phyloP scores from a whole-genome alignment of 257 asterid genomes.

The Verbena officinalis region DNA sequence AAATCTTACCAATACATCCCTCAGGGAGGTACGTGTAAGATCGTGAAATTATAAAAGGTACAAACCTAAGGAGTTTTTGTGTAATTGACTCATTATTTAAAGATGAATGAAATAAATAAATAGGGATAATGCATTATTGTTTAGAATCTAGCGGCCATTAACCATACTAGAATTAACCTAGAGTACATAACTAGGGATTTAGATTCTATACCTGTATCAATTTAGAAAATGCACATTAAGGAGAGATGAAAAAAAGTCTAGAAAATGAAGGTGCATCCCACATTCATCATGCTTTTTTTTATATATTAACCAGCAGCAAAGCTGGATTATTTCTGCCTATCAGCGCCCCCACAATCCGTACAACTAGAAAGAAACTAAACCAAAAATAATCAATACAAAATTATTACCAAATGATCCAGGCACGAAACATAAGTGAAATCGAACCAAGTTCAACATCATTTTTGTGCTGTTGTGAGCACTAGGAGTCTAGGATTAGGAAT shows the following conservation, averaged over 20 bases:
- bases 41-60: too few species aligned
- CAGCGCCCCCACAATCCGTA: background rate
- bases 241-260: slow-evolving; percentile 2
- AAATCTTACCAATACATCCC: too few species aligned
- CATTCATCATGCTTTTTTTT: slow-evolving; percentile 17
- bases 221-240: too few species aligned
- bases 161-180: too few species aligned
- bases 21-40: too few species aligned
- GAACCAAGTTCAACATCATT: slow-evolving; percentile 4
- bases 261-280: slow-evolving; percentile 26
- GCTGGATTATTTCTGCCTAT: slow-evolving; percentile 3
- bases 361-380: slow-evolving; percentile 17
- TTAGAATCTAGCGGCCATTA: too few species aligned
- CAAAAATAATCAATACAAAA: slow-evolving; percentile 2
- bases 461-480: background rate
- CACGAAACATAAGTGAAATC: background rate
- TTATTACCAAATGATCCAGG: background rate
- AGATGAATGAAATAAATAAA: too few species aligned
- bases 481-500: background rate
- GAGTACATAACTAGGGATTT: slow-evolving; percentile 13
- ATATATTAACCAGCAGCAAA: background rate
- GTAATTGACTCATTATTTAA: too few species aligned
- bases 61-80: too few species aligned
- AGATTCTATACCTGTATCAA: background rate
- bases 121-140: slow-evolving; percentile 13